These are phyloP conservation scores for Dendrobium huoshanense DNA, from an alignment of 106 monocot species.

Conservation along the genomic window DNA sequence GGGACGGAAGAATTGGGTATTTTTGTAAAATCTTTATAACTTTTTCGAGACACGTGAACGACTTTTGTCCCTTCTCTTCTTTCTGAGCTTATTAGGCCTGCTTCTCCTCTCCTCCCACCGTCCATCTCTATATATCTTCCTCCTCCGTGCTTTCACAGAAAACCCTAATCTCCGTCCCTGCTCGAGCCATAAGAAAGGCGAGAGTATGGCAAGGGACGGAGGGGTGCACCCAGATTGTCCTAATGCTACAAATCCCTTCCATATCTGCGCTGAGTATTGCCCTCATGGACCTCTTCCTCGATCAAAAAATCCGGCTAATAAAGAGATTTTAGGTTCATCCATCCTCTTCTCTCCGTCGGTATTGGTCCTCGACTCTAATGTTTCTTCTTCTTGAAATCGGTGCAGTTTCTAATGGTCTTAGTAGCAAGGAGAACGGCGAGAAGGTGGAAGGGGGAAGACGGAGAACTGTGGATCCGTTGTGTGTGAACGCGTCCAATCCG, in stretches of 20 bases:
- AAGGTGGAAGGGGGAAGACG: neutral
- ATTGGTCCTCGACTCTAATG: neutral
- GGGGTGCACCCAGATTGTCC: slow-evolving; percentile 20
- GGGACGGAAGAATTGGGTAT: neutral
- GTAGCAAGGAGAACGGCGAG: neutral
- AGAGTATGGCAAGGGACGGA: slow-evolving; percentile 13
- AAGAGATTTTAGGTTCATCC: neutral
- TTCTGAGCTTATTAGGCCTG: neutral
- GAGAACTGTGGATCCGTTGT: slow-evolving; percentile 10
- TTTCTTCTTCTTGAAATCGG: neutral
- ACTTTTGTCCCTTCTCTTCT: neutral
- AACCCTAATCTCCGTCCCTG: neutral
- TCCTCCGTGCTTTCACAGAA: neutral
- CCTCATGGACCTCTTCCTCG: neutral
- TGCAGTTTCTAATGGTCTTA: slow-evolving; percentile 9
- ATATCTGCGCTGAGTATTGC: slow-evolving; percentile 33
- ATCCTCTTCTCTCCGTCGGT: neutral
- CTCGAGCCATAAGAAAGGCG: neutral
- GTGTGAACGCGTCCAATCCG: slow-evolving; percentile 23
- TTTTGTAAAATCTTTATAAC: neutral
- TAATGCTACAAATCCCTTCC: slow-evolving; percentile 45
- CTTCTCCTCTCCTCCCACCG: neutral
- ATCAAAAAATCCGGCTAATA: neutral
- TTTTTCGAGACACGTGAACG: neutral
- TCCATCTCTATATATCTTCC: neutral